phyloP scores from a whole-genome alignment of 257 asterid species.

The Scutellaria minor region DNA sequence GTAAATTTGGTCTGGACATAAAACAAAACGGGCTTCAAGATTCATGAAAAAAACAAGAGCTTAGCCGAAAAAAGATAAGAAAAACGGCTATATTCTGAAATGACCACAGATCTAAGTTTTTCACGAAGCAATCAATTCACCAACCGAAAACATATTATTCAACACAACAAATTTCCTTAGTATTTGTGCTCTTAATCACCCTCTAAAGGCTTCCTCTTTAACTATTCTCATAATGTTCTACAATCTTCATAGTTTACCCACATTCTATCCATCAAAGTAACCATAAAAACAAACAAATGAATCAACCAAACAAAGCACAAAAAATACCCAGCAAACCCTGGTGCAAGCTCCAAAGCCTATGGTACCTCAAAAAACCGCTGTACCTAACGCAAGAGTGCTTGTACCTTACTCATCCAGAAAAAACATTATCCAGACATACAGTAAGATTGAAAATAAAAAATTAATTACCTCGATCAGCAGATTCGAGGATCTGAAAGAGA shows the following conservation, averaged over 20 bases:
- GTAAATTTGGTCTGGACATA: background rate
- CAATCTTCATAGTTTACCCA: background rate
- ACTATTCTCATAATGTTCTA: background rate
- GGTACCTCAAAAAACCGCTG: background rate
- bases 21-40: background rate
- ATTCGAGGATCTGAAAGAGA: slow-evolving; percentile 87
- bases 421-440: slow-evolving; percentile 27
- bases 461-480: slow-evolving; percentile 81
- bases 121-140: slow-evolving; percentile 21
- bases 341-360: slow-evolving; percentile 8
- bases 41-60: slow-evolving; percentile 12
- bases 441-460: background rate
- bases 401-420: slow-evolving; percentile 24
- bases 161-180: background rate
- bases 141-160: background rate
- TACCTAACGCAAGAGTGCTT: slow-evolving; percentile 29
- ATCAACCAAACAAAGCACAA: slow-evolving; percentile 29
- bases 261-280: background rate
- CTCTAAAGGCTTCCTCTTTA: background rate
- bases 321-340: slow-evolving; percentile 24
- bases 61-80: background rate
- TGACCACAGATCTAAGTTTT: background rate
- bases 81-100: background rate
- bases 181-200: background rate
- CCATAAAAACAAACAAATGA: background rate